These are phyloP conservation scores for Musa beccarii DNA, from an alignment of 176 grass and related monocot genomes.

Conservation along the genomic window DNA sequence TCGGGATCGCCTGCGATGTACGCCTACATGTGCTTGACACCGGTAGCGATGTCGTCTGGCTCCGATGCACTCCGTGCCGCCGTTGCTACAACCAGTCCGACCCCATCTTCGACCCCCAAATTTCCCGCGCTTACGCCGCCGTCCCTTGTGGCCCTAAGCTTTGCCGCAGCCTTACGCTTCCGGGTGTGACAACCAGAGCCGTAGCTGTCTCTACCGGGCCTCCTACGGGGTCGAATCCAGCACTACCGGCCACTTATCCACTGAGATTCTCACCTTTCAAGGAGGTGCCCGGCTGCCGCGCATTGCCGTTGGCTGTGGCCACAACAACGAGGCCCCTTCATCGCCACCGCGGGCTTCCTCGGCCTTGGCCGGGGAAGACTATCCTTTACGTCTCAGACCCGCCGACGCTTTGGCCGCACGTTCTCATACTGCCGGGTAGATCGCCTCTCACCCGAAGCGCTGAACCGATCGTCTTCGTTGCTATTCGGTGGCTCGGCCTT, in stretches of 20 bases:
- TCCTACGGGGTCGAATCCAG: constrained; percentile 58
- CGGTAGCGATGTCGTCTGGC: constrained; percentile 1
- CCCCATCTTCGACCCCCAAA: too few species aligned
- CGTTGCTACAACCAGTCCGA: too few species aligned
- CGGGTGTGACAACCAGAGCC: too few species aligned
- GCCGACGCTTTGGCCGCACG: constrained; percentile 27
- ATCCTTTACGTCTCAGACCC: constrained; percentile 53
- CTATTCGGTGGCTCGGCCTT: constrained; percentile 49
- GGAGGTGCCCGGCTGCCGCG: constrained; percentile 13
- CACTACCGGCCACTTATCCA: constrained; percentile 38
- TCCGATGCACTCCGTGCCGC: too few species aligned
- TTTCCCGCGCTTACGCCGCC: too few species aligned
- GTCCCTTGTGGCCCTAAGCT: too few species aligned
- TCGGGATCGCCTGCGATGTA: constrained; percentile 43
- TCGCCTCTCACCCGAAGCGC: constrained; percentile 17
- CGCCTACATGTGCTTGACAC: constrained; percentile 72
- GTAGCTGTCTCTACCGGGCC: not conserved
- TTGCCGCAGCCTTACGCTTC: too few species aligned
- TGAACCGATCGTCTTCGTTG: constrained; percentile 30
- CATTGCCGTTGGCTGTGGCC: constrained; percentile 60
- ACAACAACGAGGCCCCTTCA: constrained; percentile 49
- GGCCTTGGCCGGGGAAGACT: constrained; percentile 49
- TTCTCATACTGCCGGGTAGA: constrained; percentile 75
- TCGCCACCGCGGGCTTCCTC: constrained; percentile 42
- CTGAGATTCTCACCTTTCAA: constrained; percentile 41